phyloP scores from a whole-genome alignment of 2,329 filamentous ascomycete species.

The Botrytis galanthina region DNA sequence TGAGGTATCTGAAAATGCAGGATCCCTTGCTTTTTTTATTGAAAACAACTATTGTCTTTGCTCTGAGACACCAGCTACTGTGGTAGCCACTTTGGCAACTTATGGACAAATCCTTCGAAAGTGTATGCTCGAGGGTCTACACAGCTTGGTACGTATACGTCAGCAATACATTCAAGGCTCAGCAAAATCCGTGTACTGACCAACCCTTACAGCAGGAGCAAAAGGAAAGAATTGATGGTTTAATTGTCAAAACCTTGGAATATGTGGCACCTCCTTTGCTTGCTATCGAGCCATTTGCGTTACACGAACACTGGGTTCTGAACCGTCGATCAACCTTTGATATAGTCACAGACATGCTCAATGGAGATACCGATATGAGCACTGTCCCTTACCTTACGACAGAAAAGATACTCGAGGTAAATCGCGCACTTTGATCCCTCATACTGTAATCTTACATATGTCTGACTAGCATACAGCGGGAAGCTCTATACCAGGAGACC shows the following conservation, averaged over 20 bases:
- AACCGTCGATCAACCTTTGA: background rate
- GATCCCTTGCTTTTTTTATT: too few relatives aligned
- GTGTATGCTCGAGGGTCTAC: background rate
- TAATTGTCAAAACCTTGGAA: background rate
- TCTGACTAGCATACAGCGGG: background rate
- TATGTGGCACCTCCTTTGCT: background rate
- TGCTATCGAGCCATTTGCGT: background rate
- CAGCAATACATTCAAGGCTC: background rate
- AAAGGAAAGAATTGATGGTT: background rate
- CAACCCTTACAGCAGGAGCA: background rate
- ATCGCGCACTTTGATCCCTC: background rate
- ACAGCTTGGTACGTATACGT: background rate
- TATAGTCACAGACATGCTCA: background rate
- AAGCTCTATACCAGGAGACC: background rate
- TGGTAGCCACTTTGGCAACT: background rate
- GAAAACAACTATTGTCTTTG: background rate
- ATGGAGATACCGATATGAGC: background rate
- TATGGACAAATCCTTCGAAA: background rate
- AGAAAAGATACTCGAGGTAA: background rate
- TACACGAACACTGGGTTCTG: background rate
- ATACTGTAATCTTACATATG: background rate
- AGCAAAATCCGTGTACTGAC: background rate
- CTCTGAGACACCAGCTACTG: background rate
- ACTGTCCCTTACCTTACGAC: background rate
- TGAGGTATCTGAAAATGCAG: too few relatives aligned